Conservation (phyloP, 331 rosid genomes). For the Acacia pycnantha region DNA sequence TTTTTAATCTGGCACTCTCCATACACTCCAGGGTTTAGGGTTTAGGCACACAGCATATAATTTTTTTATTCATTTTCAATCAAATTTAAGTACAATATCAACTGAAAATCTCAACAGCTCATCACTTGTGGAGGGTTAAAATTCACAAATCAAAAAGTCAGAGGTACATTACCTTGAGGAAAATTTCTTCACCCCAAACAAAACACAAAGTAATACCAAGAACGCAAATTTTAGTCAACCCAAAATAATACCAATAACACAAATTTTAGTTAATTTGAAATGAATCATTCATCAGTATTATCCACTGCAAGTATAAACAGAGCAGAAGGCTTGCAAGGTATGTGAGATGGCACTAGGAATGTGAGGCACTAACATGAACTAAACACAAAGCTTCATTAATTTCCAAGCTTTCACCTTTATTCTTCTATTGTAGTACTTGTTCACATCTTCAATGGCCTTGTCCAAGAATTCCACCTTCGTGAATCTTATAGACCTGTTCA, state of each 20-base stretch:
- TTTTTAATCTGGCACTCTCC: neutral
- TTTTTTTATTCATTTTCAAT: neutral
- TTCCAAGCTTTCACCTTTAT: slow-evolving; percentile 56
- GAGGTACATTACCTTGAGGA: neutral
- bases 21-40: neutral
- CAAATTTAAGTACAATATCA: neutral
- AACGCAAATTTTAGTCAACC: neutral
- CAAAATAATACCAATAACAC: neutral
- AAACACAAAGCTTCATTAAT: slow-evolving; percentile 48
- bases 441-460: slow-evolving; percentile 69
- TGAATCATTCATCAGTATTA: neutral
- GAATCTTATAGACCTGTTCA: slow-evolving; percentile 66
- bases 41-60: neutral
- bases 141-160: neutral
- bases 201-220: no score
- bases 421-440: slow-evolving; percentile 55
- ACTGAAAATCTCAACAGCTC: neutral
- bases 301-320: slow-evolving; percentile 52
- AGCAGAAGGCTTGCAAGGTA: slow-evolving; percentile 67
- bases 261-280: neutral
- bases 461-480: slow-evolving; percentile 67
- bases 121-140: neutral
- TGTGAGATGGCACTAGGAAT: slow-evolving; percentile 46
- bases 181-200: neutral
- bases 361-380: slow-evolving; percentile 65